Base-by-base conservation (phyloP, 2,329 filamentous ascomycete genomes). In the Lasiodiplodia sp. region DNA sequence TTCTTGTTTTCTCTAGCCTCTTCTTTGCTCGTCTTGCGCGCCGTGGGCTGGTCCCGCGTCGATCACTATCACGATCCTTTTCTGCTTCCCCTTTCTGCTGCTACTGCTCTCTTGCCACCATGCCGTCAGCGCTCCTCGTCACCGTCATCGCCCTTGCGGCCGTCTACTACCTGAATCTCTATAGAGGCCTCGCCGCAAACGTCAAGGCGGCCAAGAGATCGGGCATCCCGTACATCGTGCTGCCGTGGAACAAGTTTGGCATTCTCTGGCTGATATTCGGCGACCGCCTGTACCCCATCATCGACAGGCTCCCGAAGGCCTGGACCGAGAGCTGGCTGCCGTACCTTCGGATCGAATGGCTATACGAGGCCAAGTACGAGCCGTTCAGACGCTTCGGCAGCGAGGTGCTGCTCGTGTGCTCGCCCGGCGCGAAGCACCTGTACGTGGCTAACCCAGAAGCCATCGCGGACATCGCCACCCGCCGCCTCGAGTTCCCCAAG, bases 401-500 rank as follows among this genome's bases (percentile, higher is more conserved):
- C 68, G 90, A 93, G 72, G 83, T 86, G 14, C 90, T 92, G 73
- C 72, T 93, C 8, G 73, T 88, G n/a, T 89, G 90, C 8, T 85
- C 88, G 0, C 89, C 91, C 0, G 81, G 81, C 8, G 77, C 76
- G 40, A 81, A 88, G 18, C 75, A 84, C 21, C 72, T 91, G 44
- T 86, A 85, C 71, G 87, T 88, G 5, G 86, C 87, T 52, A 88
- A 90, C 76, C 86, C 91, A 18, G 89, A 90, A 69, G 87, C 85
- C 21, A 87, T 92, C 67, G 84, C 84, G 68, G 89, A 92, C 75
- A 86, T 95, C 66, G 88, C 88, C 1, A 82, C 85, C 4, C 84
- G 89, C 57, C 85, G 91, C 53, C 91, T 91, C 72, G 86, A 89
- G 70, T 94, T 94, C 74, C 90, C 89, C 55, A 92, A 93, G 79